Base-by-base conservation (phyloP, 192 early-diverging fungal species). In the Rhizoclosmatium globosum region DNA sequence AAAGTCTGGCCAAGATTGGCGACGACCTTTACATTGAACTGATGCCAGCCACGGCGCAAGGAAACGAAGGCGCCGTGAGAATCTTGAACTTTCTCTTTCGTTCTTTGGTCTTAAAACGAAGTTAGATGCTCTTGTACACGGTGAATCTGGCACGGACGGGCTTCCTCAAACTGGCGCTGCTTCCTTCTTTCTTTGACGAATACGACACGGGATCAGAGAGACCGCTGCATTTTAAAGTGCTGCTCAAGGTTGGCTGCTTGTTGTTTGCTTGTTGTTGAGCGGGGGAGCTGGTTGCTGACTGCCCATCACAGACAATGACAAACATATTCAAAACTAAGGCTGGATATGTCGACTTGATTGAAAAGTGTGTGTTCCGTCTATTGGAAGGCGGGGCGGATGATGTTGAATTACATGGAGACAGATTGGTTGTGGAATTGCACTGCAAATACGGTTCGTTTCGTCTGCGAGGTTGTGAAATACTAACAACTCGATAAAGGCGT, bases 91-190 rank as follows among this genome's bases (percentile, higher is more conserved):
- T 57, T 67, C 2, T 23, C 39, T 17, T 19, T 41, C 17, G 46
- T 70, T 42, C 42, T 53, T 53, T 53, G 6, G 0, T 53, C 6
- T 53, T 53, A 13, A 53, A 13, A 17, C 17, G 50, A 66, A 21
- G 65, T 53, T 47, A 84, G 80, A 66, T 83, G 19, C 57, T 75
- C 17, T 85, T 94, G 21, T 86, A 87, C n/a, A 87, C 90, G 2
- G 83, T 92, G 72, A 94, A 92, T 76, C 83, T 91, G 6, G 87
- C 93, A 17, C 89, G 91, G 39, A 91, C 93, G 0, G 92, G 91
- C 2, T 91, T 87, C 70, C 87, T 86, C 7, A 82, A 81, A 46
- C 87, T 92, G 48, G 83, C 85, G 4, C 88, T 94, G 23, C 86
- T 82, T 0, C 75, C 82, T 21, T 82, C 76, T 43, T 94, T 93